Base-by-base conservation (phyloP, 2,329 filamentous ascomycete species). In the Mycogone perniciosa region DNA sequence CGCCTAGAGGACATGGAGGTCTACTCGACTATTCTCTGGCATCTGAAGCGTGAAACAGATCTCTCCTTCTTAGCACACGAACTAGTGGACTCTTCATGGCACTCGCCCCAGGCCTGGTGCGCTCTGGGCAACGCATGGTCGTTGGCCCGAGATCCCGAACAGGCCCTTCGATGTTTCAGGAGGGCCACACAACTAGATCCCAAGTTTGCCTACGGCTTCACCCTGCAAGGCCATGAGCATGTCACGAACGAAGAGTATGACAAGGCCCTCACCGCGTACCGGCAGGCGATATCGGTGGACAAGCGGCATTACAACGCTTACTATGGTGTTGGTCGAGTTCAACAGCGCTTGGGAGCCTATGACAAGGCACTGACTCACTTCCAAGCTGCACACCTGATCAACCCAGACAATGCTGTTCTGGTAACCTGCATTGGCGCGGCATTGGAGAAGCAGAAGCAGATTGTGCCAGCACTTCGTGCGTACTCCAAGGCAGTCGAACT, bases 21-120 rank as follows among this genome's bases (percentile, higher is more conserved):
- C 34, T 99, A 96, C 70, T 97, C 92, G 10, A 99, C 93, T 1
- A 86, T 95, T n/a, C 77, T 99, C n/a, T 99, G 95, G 93, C 91
- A 96, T 67, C 73, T 96, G 55, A 96, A 95, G 68, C 85, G 88
- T 56, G 92, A 96, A 63, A 88, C 90, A 0, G 89, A 96, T 54
- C 76, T 99, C 26, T 91, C 92, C 1, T 95, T 93, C 68, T 76
- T 99, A 30, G 89, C 92, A 0, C 92, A 97, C 62, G 89, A 95
- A 61, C 76, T 97, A 38, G 80, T 95, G 46, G 92, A 96, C 57
- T 76, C 87, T 11, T 88, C 90, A 53, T 93, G 91, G 72, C 77
- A 93, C 57, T 92, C 91, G 0, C 92, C 93, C 2, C 87, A 99
- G 67, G 90, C 93, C 4, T 99, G 93, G 95, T 96, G 91, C 64